phyloP scores from a whole-genome alignment of 2,329 filamentous ascomycete species.

The Monosporascus sp. region DNA sequence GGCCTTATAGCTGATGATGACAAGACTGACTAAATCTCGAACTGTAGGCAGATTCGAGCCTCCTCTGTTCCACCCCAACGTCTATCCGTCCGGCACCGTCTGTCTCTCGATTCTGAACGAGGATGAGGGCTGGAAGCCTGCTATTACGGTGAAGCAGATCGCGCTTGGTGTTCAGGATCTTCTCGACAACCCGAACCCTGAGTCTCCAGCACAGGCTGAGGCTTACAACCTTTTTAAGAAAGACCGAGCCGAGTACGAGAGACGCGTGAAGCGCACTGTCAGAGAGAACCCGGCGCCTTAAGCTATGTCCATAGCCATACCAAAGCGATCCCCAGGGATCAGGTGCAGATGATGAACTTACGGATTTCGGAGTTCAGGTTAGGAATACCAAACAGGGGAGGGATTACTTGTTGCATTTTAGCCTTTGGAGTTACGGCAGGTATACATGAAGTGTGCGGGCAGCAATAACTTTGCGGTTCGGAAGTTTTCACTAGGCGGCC shows the following conservation, averaged over 20 bases:
- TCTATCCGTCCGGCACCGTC: constrained; percentile 96
- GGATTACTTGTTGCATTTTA: constrained; percentile 14
- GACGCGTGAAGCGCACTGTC: constrained; percentile 79
- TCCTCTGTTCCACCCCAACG: constrained; percentile 95
- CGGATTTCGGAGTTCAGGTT: constrained; percentile 14
- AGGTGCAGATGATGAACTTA: constrained; percentile 6
- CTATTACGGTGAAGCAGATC: constrained; percentile 98
- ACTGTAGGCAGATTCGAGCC: constrained; percentile 85
- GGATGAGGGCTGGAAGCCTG: constrained; percentile 97
- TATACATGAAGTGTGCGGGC: constrained; percentile 4
- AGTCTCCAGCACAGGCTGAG: constrained; percentile 93
- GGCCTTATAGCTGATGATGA: not conserved
- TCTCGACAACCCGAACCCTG: constrained; percentile 92
- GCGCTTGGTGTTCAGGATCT: constrained; percentile 93
- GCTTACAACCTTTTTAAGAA: constrained; percentile 97
- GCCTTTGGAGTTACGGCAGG: constrained; percentile 14
- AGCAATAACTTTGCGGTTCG: too few relatives aligned
- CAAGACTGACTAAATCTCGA: not conserved
- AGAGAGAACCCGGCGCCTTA: constrained; percentile 72
- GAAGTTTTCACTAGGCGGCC: too few relatives aligned
- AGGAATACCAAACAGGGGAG: constrained; percentile 16
- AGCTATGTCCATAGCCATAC: not conserved
- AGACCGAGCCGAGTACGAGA: constrained; percentile 81
- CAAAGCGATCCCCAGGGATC: not conserved
- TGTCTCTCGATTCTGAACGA: constrained; percentile 97